phyloP scores from a whole-genome alignment of 1,284 basidiomycete species.

The Apiotrichum gracile region DNA sequence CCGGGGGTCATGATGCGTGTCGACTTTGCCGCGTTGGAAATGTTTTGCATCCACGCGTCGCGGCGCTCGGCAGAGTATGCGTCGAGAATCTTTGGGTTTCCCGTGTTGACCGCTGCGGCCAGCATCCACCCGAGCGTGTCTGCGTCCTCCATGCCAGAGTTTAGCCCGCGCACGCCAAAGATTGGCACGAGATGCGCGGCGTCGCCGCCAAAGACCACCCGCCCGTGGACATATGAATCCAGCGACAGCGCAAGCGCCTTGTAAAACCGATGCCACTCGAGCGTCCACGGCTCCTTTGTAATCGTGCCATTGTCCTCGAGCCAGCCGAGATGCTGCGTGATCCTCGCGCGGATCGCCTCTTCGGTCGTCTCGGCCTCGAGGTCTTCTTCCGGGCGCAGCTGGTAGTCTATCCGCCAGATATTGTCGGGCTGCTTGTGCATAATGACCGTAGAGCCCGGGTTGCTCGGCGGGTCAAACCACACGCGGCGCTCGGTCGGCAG shows the following conservation, averaged over 20 bases:
- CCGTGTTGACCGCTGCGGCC: conserved; percentile 9
- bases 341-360: conserved; percentile 10
- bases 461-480: conserved; percentile 18
- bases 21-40: conserved; percentile 12
- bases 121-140: conserved; percentile 19
- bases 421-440: conserved; percentile 23
- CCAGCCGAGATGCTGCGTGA: conserved; percentile 18
- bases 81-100: conserved; percentile 8
- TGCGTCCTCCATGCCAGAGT: conserved; percentile 19
- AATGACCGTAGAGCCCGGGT: conserved; percentile 17
- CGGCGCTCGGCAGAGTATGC: conserved; percentile 15
- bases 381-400: conserved; percentile 12
- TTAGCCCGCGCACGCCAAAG: conserved; percentile 17
- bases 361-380: conserved; percentile 11
- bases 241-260: conserved; percentile 18
- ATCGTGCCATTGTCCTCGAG: conserved; percentile 20
- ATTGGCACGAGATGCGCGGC: conserved; percentile 19
- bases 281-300: conserved; percentile 18
- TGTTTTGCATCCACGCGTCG: conserved; percentile 20
- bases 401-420: conserved; percentile 22
- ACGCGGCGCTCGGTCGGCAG: conserved; percentile 11
- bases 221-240: conserved; percentile 8
- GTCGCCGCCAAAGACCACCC: conserved; percentile 16
- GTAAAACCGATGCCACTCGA: conserved; percentile 19
- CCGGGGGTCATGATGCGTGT: conserved; percentile 20